Evolutionary conservation across 192 early-diverging fungal species (phyloP).

Genomic region (Coemansia sp.): DNA sequence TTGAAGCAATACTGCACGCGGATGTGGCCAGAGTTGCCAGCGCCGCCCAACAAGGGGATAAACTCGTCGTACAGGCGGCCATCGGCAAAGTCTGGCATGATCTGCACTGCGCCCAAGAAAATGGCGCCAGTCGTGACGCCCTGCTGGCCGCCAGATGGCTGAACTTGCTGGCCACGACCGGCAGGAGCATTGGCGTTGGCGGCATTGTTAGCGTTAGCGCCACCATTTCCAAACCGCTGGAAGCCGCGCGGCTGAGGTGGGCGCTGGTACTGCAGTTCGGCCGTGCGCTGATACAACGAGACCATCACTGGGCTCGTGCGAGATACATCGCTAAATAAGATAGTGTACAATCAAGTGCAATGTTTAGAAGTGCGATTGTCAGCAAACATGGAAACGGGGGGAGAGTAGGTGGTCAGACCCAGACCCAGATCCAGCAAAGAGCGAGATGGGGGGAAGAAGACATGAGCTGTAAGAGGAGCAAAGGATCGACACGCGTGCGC

Average conservation of each 20-base stretch:
- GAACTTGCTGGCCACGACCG: slow-evolving; percentile 35
- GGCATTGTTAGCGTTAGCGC: slow-evolving; percentile 8
- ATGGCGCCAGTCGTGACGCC: slow-evolving; percentile 50
- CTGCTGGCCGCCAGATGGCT: slow-evolving; percentile 41
- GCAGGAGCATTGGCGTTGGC: slow-evolving; percentile 22
- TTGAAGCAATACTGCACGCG: slow-evolving; percentile 77
- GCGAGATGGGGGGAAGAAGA: neutral
- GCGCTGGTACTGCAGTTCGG: slow-evolving; percentile 57
- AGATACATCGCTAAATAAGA: slow-evolving; percentile 46
- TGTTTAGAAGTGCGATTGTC: neutral
- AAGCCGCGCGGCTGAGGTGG: slow-evolving; percentile 53
- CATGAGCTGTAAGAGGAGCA: neutral
- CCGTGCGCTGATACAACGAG: slow-evolving; percentile 60
- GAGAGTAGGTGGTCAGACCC: neutral
- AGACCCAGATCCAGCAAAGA: slow-evolving; percentile 1
- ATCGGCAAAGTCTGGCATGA: slow-evolving; percentile 59
- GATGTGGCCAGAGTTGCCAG: slow-evolving; percentile 65
- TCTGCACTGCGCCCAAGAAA: slow-evolving; percentile 57
- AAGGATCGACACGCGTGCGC: slow-evolving; percentile 18
- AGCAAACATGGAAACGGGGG: slow-evolving; percentile 11
- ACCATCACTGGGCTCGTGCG: slow-evolving; percentile 58
- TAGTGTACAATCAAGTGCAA: neutral
- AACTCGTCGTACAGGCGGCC: slow-evolving; percentile 68
- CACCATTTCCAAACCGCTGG: slow-evolving; percentile 52
- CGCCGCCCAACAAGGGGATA: slow-evolving; percentile 65